Evolutionary conservation across 768 basidiomycete genomes (phyloP).

Genomic region (Omphalotus guepiniiformis): DNA sequence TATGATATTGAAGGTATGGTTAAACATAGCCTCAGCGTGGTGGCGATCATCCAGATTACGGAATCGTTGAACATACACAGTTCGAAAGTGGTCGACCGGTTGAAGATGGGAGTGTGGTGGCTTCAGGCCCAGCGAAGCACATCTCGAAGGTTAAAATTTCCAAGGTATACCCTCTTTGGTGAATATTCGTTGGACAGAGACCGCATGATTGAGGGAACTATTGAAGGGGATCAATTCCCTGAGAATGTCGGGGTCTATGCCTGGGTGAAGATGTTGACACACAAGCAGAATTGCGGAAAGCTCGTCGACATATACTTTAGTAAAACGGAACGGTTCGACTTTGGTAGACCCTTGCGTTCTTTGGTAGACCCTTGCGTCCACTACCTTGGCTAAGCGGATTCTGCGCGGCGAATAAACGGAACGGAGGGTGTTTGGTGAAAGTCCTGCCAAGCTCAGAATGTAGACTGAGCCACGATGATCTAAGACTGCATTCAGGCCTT

Average conservation of each 20-base stretch:
- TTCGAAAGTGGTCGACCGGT: constrained; percentile 61
- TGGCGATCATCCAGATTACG: constrained; percentile 62
- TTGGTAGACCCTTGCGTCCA: constrained; percentile 94
- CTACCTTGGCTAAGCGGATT: constrained; percentile 96
- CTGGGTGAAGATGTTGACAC: constrained; percentile 70
- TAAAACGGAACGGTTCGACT: constrained; percentile 98
- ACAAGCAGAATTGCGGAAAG: constrained; percentile 71
- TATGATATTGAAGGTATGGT: constrained; percentile 39
- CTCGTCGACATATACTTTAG: constrained; percentile 93
- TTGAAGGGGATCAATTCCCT: constrained; percentile 83
- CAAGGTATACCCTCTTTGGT: constrained; percentile 84
- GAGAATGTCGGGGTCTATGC: constrained; percentile 48
- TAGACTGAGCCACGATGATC: constrained; percentile 95
- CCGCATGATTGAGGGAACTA: constrained; percentile 59
- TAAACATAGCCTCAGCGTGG: constrained; percentile 48
- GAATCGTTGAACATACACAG: constrained; percentile 85
- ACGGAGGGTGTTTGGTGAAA: constrained; percentile 86
- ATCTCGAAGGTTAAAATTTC: constrained; percentile 98
- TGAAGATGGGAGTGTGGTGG: constrained; percentile 42
- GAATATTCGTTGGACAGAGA: constrained; percentile 60
- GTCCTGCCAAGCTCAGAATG: constrained; percentile 88
- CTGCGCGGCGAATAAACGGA: constrained; percentile 96
- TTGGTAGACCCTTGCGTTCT: too few species aligned
- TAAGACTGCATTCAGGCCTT: constrained; percentile 93
- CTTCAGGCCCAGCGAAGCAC: constrained; percentile 79